Evolutionary conservation across 345 rosid genomes (phyloP), one percentile per base, ranked within the genome.

Genomic region (Arabidopsis suecica): DNA sequence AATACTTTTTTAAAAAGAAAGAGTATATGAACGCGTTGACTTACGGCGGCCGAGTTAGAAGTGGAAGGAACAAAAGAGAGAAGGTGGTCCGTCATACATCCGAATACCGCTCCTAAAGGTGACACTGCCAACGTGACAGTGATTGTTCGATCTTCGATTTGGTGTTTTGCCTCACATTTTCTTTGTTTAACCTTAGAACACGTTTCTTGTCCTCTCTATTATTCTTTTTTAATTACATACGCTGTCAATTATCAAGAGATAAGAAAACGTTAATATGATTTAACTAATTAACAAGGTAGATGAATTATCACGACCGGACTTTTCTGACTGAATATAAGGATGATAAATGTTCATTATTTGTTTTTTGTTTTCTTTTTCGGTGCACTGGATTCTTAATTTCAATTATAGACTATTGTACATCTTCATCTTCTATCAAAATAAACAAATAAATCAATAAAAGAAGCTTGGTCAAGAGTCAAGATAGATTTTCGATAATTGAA

Each of bases 41-140:
- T 50, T 42, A 51, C 51, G 79, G 74, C 69, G 56, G 73, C 79
- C 56, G 59, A 56, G 59, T 65, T 9, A 25, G 51, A 74, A 74
- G 78, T 74, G 22, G 51, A 61, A 61, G 53, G 76, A 74, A 42
- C 37, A 67, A 25, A 37, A 49, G 44, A 58, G 60, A 9, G 41
- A 48, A 59, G 53, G 62, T 68, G 73, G 61, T 59, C 79, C 50
- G 18, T 50, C 68, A 50, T n/a, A 68, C 79, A 68, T 54, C 23
- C 44, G 73, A 75, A 48, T 30, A 59, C 40, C 8, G 51, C 37
- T 49, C 59, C 45, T 67, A 37, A 33, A 70, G 45, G 45, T 73
- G 70, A 16, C 49, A 41, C 53, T 48, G 53, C 53, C 53, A 48
- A 23, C 53, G 61, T 65, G 66, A 51, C 58, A 65, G 23, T 48